These are phyloP conservation scores for Aegilops bicornis DNA, from an alignment of 176 grass and related monocot species.

Conservation along the genomic window DNA sequence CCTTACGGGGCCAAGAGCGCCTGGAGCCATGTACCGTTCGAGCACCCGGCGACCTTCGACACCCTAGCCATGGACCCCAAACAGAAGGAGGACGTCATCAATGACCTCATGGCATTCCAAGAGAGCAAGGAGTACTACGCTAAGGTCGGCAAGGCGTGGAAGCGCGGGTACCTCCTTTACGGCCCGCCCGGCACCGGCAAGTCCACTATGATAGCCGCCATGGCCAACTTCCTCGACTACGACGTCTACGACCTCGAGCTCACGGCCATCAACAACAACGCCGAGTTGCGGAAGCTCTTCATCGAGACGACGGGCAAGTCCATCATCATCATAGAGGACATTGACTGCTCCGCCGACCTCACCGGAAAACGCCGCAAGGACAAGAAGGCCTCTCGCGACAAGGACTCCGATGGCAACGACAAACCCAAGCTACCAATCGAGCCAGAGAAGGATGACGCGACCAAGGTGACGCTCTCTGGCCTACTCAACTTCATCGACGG, in stretches of 20 bases:
- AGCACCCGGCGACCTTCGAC: conserved; percentile 69
- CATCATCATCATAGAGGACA: conserved; percentile 71
- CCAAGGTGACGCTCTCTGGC: conserved; percentile 61
- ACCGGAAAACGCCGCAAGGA: conserved; percentile 55
- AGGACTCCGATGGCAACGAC: neutral
- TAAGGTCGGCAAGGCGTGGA: conserved; percentile 68
- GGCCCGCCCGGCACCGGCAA: conserved; percentile 61
- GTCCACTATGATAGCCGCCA: conserved; percentile 78
- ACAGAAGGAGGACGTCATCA: conserved; percentile 46
- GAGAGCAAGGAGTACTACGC: conserved; percentile 66
- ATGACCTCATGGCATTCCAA: conserved; percentile 54
- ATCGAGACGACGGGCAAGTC: conserved; percentile 73
- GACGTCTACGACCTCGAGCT: conserved; percentile 77
- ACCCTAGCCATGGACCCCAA: conserved; percentile 60
- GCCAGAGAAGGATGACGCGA: conserved; percentile 5
- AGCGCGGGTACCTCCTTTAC: conserved; percentile 54
- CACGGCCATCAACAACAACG: conserved; percentile 64
- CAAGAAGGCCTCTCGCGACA: conserved; percentile 17
- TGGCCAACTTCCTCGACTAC: conserved; percentile 75
- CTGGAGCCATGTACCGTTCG: conserved; percentile 66
- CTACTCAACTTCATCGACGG: conserved; percentile 74
- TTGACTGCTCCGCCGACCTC: conserved; percentile 72
- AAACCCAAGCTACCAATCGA: neutral
- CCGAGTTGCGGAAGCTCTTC: conserved; percentile 74
- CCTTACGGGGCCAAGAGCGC: conserved; percentile 20